A percentile compares a stretch with the other conserved stretches of the same genome.
Conservation (phyloP, 192 early-diverging fungal genomes). For the Backusella tarrabulga region DNA sequence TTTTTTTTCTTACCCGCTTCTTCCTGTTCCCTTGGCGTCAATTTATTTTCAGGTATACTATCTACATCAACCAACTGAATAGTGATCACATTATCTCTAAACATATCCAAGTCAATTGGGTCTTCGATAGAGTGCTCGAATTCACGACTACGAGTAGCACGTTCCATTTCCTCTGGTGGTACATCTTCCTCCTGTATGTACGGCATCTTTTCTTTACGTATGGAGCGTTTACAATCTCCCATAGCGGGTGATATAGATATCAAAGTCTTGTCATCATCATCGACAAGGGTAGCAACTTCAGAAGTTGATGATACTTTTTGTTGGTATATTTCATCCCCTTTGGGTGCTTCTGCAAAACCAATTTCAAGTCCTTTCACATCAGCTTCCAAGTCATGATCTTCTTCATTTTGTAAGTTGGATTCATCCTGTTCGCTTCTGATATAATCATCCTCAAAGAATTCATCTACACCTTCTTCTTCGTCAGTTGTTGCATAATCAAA, state of each 20-base stretch:
- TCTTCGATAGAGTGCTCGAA: constrained; percentile 21
- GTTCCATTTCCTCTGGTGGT: not conserved
- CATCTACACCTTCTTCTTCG: not conserved
- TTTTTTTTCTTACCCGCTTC: not conserved
- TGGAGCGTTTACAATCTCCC: not conserved
- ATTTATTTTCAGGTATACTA: constrained; percentile 2
- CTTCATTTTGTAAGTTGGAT: not conserved
- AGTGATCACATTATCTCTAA: not conserved
- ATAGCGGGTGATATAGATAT: not conserved
- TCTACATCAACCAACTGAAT: not conserved
- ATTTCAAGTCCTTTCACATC: not conserved
- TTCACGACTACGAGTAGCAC: constrained; percentile 4
- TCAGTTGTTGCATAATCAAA: not conserved
- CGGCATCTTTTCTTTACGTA: not conserved
- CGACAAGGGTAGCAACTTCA: not conserved
- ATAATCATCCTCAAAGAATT: not conserved
- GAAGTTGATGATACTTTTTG: not conserved
- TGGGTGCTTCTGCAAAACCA: not conserved
- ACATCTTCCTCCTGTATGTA: not conserved
- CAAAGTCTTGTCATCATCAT: not conserved
- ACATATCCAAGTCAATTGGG: constrained; percentile 1
- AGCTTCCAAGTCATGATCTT: not conserved
- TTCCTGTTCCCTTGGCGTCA: constrained; percentile 10
- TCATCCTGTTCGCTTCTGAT: not conserved
- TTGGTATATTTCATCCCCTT: not conserved